Evolutionary conservation across 106 monocot genomes (phyloP).

Genomic region (Dendrobium officinale): DNA sequence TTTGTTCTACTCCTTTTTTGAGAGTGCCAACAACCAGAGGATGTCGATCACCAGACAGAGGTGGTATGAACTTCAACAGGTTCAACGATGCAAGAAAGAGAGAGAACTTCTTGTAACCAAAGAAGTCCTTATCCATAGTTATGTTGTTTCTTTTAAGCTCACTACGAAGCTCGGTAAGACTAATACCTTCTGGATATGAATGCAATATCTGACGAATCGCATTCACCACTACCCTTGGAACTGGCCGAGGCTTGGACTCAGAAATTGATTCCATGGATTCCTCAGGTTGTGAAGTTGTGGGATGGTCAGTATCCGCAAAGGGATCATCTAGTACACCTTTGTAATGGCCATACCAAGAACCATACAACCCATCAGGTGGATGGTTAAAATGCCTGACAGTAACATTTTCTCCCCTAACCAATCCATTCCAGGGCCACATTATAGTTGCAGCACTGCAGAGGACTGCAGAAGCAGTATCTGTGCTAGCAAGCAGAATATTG

Average conservation of each 20-base stretch:
- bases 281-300: conserved; percentile 16
- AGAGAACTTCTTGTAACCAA: conserved; percentile 72
- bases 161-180: conserved; percentile 28
- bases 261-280: conserved; percentile 34
- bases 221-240: conserved; percentile 49
- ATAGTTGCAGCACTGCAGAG: conserved; percentile 82
- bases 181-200: conserved; percentile 61
- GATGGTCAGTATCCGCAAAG: conserved; percentile 25
- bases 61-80: conserved; percentile 36
- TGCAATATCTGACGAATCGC: conserved; percentile 43
- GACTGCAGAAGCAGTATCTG: conserved; percentile 24
- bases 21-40: conserved; percentile 31
- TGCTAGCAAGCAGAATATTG: conserved; percentile 70
- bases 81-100: conserved; percentile 49
- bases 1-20: conserved; percentile 19
- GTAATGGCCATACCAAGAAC: conserved; percentile 88
- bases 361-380: conserved; percentile 83
- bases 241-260: conserved; percentile 43
- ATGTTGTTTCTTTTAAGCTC: conserved; percentile 56
- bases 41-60: conserved; percentile 30
- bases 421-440: conserved; percentile 76
- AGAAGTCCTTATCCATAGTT: conserved; percentile 54
- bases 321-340: conserved; percentile 67
- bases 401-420: conserved; percentile 49
- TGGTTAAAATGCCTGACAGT: conserved; percentile 59